phyloP scores from a whole-genome alignment of 1,139 yeast genomes.

The Geotrichum fermentans region DNA sequence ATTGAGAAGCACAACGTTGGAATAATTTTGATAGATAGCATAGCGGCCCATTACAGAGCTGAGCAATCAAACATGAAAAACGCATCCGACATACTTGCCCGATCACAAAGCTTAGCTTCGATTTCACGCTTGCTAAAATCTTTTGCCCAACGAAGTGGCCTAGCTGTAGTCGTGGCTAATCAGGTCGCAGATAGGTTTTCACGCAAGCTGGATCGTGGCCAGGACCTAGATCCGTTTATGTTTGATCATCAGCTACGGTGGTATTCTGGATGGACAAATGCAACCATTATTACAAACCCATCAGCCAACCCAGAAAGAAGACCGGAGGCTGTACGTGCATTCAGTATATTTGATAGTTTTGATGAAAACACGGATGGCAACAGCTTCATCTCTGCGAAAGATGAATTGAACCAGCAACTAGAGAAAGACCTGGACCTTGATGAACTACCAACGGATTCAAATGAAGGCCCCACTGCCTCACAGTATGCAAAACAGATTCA shows the following conservation, averaged over 20 bases:
- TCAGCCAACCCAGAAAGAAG: slow-evolving; percentile 10
- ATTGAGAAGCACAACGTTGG: slow-evolving; percentile 43
- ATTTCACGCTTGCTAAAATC: slow-evolving; percentile 48
- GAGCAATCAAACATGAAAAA: slow-evolving; percentile 41
- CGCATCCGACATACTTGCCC: slow-evolving; percentile 16
- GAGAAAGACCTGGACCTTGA: neutral
- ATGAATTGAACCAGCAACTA: neutral
- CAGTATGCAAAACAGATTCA: neutral
- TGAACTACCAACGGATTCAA: neutral
- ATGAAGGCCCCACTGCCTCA: slow-evolving; percentile 4
- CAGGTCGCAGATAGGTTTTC: slow-evolving; percentile 61
- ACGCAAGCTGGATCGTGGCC: slow-evolving; percentile 17
- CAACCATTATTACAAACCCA: neutral
- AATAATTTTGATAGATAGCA: slow-evolving; percentile 67
- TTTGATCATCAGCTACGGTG: slow-evolving; percentile 69
- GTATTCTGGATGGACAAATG: slow-evolving; percentile 67
- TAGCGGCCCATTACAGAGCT: slow-evolving; percentile 78
- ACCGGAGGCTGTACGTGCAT: neutral
- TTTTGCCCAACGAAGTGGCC: slow-evolving; percentile 46
- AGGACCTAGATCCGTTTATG: slow-evolving; percentile 24
- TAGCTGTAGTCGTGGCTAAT: slow-evolving; percentile 70
- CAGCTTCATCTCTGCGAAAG: slow-evolving; percentile 1
- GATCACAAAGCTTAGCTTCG: slow-evolving; percentile 32
- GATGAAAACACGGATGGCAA: slow-evolving; percentile 5
- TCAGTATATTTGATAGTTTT: slow-evolving; percentile 9